These are phyloP conservation scores for Lippia alba DNA, from an alignment of 305 asterid genomes.

Conservation along the genomic window DNA sequence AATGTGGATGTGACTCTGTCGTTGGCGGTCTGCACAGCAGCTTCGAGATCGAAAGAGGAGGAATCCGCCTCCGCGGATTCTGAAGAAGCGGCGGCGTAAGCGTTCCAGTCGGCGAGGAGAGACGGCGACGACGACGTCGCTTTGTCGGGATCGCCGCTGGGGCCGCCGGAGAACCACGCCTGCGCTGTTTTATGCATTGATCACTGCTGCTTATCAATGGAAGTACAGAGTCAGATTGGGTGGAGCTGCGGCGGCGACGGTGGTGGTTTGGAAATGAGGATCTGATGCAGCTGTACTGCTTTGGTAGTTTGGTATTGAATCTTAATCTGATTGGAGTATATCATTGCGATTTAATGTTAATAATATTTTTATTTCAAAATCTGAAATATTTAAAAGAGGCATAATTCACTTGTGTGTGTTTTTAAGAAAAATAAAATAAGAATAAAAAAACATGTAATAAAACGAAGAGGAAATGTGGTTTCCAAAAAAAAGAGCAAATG, in stretches of 20 bases:
- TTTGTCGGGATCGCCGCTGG: conserved; percentile 59
- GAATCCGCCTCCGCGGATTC: conserved; percentile 46
- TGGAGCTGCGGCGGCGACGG: neutral
- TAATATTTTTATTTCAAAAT: no score
- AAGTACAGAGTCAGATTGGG: neutral
- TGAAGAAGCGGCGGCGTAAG: conserved; percentile 77
- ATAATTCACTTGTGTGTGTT: no score
- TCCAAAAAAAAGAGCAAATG: no score
- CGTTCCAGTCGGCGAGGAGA: conserved; percentile 86
- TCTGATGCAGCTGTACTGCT: neutral
- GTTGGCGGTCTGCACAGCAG: conserved; percentile 80
- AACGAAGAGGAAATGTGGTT: no score
- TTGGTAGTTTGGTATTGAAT: no score
- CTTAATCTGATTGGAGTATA: neutral
- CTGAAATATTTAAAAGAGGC: no score
- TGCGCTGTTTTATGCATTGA: conserved; percentile 74
- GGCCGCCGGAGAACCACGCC: conserved; percentile 87
- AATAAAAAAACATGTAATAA: no score
- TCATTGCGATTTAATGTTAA: no score
- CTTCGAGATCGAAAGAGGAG: conserved; percentile 75
- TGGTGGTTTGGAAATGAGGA: neutral
- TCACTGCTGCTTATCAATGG: neutral
- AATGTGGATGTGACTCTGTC: conserved; percentile 79
- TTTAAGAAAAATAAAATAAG: no score
- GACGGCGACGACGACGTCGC: conserved; percentile 56